Percentiles rank a stretch among this genome's conserved stretches.
Evolutionary conservation across 2,329 filamentous ascomycete genomes (phyloP).

Genomic region (Xylaria sp.): DNA sequence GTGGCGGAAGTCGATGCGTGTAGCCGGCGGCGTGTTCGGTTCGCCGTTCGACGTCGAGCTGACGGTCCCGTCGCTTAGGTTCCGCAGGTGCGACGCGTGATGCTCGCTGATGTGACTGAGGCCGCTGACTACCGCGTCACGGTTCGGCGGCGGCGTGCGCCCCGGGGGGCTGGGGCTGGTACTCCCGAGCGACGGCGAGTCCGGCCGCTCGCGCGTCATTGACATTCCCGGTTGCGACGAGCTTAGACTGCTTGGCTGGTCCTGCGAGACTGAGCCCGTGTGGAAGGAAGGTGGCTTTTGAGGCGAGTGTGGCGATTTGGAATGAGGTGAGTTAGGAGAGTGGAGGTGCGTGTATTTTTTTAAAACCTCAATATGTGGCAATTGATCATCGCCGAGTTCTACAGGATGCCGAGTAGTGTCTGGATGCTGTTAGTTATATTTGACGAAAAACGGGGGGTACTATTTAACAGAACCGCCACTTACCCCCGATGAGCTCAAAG

Average conservation of each 20-base stretch:
- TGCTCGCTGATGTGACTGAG: conserved; percentile 57
- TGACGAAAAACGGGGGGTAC: neutral
- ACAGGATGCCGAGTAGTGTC: neutral
- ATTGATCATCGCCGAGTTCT: conserved; percentile 23
- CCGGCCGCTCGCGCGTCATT: conserved; percentile 36
- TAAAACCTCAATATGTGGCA: conserved; percentile 54
- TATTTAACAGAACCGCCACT: conserved; percentile 9
- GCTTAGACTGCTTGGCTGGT: conserved; percentile 50
- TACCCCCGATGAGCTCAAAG: conserved; percentile 30
- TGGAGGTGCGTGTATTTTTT: conserved; percentile 51
- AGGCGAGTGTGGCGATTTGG: conserved; percentile 40
- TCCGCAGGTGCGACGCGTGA: conserved; percentile 55
- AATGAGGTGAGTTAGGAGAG: conserved; percentile 30
- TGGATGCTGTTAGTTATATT: conserved; percentile 21
- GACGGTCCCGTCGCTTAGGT: conserved; percentile 57
- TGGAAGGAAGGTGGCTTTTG: conserved; percentile 46
- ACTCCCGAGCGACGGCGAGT: conserved; percentile 45
- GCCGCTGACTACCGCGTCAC: conserved; percentile 51
- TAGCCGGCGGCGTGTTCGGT: conserved; percentile 31
- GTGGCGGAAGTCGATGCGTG: conserved; percentile 4
- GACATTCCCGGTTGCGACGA: conserved; percentile 30
- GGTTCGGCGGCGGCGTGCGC: conserved; percentile 21
- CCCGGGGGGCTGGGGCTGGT: neutral
- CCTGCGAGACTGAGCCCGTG: conserved; percentile 42
- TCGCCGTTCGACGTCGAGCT: conserved; percentile 46